Base-by-base conservation (phyloP, 164 flowering plant genomes). In the Buxus sempervirens region DNA sequence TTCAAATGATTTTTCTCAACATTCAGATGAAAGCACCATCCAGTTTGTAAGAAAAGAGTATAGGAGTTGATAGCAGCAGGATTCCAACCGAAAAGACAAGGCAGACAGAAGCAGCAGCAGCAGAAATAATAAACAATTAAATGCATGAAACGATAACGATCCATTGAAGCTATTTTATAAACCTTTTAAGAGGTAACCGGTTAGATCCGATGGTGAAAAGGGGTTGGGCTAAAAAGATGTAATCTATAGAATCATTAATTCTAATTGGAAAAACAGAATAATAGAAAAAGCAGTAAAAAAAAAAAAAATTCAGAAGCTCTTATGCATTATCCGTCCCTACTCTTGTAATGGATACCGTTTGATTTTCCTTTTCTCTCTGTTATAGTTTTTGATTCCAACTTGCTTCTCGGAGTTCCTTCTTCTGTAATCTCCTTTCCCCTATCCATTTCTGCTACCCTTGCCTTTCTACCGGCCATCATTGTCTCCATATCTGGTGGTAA, bases 341-440 rank as follows among this genome's bases (percentile, higher is more conserved):
- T 72, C 71, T 66, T 75, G 27, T 67, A 69, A 18, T 56, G 66
- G 41, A 73, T 45, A 25, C 69, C 73, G 15, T 74, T 69, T 74
- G 76, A 69, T 69, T 59, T 74, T 36, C 62, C 70, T 57, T 60
- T 73, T 48, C 68, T 67, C 25, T 60, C 69, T 21, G 58, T n/a
- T 9, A 62, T 58, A 71, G 72, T 78, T 71, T 73, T 78, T 0
- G 72, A 23, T 24, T 72, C 77, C 45, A 54, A 27, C 58, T 60
- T 68, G 66, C 64, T 75, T 22, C 74, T 68, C 7, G 77, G 68
- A 3, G 24, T 72, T 36, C 65, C 76, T 57, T 67, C 78, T 55
- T 72, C 77, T 66, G 51, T 71, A 20, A 55, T 72, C 48, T 72
- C 82, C 51, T n/a, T 63, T 42, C 66, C 71, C 58, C 66, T 72